Base-by-base conservation (phyloP, 495 filamentous ascomycete species). In the Chaetomidium leptoderma region DNA sequence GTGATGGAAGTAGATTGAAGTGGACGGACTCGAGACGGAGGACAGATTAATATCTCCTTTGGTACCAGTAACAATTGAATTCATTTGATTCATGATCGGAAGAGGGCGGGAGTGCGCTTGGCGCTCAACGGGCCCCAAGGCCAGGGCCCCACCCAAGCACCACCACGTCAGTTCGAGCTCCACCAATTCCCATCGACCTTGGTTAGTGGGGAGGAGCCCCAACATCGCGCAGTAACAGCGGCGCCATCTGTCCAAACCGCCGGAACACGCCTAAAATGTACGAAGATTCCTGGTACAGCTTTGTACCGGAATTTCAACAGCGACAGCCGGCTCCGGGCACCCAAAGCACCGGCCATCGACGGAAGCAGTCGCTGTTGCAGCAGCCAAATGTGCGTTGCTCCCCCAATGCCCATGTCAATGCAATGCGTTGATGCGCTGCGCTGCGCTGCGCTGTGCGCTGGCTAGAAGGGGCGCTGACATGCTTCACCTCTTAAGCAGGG, bases 251-350 rank as follows among this genome's bases (percentile, higher is more conserved):
- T 30, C 23, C 14, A 47, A 16, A 3, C 6, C 24, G 13, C 44
- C 44, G n/a, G n/a, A 17, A 29, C 24, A 19, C 13, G 3, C 32
- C 6, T 17, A 68, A 68, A 52, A 88, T 88, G 86, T 89, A 87
- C 72, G 87, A 90, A 67, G 86, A 89, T 64, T 79, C 84, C 9
- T 90, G 86, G 81, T 86, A 89, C 70, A 83, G 78, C 56, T 81
- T 86, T 62, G 81, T 85, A 26, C 79, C 81, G 1, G 78, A 80
- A 35, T 70, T 76, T 37, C 72, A 78, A 37, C 67, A 79, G 14
- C 76, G 45, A 0, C 60, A 61, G 11, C 46, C 74, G 58, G 72
- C 73, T 19, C 62, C 66, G 7, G 59, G 63, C 4, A 61, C 66
- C 10, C 72, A 76, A 45, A 50, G 59, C 44, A 50, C 74, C 10